Percentiles rank a stretch among this genome's conserved stretches.
Conservation (phyloP, 306 rosid species). For the Trifolium dubium region DNA sequence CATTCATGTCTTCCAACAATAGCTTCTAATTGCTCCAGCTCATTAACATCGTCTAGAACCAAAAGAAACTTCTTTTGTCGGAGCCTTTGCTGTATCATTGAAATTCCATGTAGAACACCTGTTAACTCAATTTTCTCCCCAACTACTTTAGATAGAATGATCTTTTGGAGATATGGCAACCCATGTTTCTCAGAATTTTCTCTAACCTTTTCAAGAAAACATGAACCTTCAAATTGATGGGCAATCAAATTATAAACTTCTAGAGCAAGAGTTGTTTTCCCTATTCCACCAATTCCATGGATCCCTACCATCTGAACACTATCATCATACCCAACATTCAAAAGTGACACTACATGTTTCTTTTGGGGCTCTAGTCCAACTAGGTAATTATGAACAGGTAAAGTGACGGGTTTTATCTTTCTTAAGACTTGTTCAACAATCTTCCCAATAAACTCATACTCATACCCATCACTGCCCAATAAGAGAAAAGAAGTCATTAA, state of each 20-base stretch:
- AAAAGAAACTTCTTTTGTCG: not conserved
- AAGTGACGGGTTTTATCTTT: not conserved
- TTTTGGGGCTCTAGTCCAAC: not conserved
- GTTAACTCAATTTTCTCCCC: not conserved
- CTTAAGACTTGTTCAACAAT: not conserved
- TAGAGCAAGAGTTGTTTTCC: constrained; percentile 13
- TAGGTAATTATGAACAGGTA: not conserved
- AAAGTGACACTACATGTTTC: not conserved
- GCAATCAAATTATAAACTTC: not conserved
- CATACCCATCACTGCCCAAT: not conserved
- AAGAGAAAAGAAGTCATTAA: too few relatives aligned
- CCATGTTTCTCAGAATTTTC: not conserved
- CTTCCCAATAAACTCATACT: not conserved
- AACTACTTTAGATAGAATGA: not conserved
- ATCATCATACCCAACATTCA: not conserved
- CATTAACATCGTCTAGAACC: not conserved
- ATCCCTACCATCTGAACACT: not conserved
- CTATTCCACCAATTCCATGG: not conserved
- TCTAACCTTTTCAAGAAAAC: not conserved
- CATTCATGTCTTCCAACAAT: not conserved
- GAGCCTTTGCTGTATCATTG: not conserved
- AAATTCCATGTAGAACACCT: not conserved
- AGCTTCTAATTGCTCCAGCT: not conserved
- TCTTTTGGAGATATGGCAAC: not conserved
- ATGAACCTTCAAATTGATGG: not conserved